A percentile compares a stretch with the other conserved stretches of the same genome.
Conservation (phyloP, 2,329 filamentous ascomycete species). For the Nemania serpens region DNA sequence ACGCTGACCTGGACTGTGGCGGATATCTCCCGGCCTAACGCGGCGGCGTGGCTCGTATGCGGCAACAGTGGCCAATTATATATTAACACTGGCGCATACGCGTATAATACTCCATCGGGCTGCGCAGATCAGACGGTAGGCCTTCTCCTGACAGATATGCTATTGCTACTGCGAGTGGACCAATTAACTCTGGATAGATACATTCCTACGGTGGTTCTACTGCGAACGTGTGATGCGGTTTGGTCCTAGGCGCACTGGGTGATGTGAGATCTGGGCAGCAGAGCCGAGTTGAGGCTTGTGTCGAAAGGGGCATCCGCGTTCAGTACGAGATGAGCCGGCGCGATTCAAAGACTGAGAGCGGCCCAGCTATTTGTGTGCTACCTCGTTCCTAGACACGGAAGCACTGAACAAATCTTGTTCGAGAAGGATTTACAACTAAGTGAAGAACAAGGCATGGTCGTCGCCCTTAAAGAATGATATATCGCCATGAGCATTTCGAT, state of each 20-base stretch:
- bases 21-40: constrained; percentile 57
- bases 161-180: background rate
- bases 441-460: too few relatives aligned
- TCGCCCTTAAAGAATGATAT: background rate
- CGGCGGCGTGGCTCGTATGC: constrained; percentile 64
- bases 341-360: too few relatives aligned
- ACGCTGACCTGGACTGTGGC: constrained; percentile 58
- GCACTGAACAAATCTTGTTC: background rate
- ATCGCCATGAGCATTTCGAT: background rate
- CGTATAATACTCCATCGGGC: constrained; percentile 60
- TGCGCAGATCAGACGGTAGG: constrained; percentile 63
- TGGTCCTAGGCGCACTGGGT: background rate
- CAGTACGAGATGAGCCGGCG: background rate
- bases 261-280: background rate
- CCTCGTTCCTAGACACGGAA: background rate
- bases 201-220: constrained; percentile 27
- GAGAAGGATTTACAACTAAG: too few relatives aligned
- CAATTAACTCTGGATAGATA: constrained; percentile 17
- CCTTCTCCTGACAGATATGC: constrained; percentile 11
- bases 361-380: too few relatives aligned
- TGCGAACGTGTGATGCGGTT: constrained; percentile 19
- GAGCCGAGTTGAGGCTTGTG: background rate
- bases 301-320: background rate
- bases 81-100: constrained; percentile 63
- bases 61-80: constrained; percentile 53